Evolutionary conservation across 306 rosid genomes (phyloP), one percentile per base, ranked within the genome.

Genomic region (Amphicarpaea edgeworthii): DNA sequence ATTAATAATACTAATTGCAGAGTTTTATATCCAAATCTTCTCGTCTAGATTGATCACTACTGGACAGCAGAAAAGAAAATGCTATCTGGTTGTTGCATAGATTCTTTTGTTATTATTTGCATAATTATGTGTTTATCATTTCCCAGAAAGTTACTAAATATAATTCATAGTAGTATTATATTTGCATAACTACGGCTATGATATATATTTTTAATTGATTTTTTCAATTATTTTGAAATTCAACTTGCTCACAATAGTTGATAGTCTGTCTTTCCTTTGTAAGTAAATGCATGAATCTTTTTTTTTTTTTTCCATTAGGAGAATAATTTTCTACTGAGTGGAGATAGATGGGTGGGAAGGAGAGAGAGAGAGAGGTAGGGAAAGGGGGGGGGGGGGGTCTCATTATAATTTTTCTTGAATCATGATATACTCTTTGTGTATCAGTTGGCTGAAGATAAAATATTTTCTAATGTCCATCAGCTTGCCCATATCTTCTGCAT

Each of bases 401-500:
- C 73, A 7, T 76, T 37, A 10, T 16, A 26, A 65, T 65, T 54
- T 65, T 19, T 30, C 61, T 57, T 67, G 50, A 58, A 14, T 55
- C 40, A 55, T 64, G 60, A 30, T 62, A 26, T 41, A 40, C 30
- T 61, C 12, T 68, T 14, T 59, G 42, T 62, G 72, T 47, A 55
- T 55, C 70, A 41, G 38, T 54, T 74, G 49, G 78, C 65, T 65
- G 28, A 24, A 60, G 41, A 26, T 54, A 34, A 68, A 68, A 32
- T 8, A 42, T 43, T 60, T 45, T 75, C 51, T 34, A 58, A 6
- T 46, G 50, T 60, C 65, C 60, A 54, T 46, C 20, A 34, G 59
- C 41, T 45, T 70, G n/a, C 68, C 59, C 51, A 34, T 79, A 61
- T 73, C 24, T 60, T 43, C 26, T 81, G 32, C 65, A 53, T 67